phyloP scores from a whole-genome alignment of 257 asterid genomes.

The Jaltomata sinuosa region DNA sequence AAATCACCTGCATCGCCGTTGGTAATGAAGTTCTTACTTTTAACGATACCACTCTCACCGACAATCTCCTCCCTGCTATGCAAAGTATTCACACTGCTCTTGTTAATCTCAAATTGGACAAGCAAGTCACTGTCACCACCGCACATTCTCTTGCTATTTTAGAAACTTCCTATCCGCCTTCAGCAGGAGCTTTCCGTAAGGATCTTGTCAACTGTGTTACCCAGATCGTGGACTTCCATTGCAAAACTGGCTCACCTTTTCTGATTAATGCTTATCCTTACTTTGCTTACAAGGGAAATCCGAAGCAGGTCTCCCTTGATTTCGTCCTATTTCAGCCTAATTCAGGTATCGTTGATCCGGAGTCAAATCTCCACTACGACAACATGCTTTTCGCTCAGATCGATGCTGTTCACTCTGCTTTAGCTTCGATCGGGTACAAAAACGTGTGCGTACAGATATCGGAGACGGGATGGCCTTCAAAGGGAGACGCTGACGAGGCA shows the following conservation, averaged over 20 bases:
- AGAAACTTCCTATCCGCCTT: constrained; percentile 72
- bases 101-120: constrained; percentile 41
- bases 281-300: constrained; percentile 64
- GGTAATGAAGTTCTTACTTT: constrained; percentile 72
- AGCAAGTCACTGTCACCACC: constrained; percentile 58
- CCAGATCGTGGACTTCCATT: constrained; percentile 51
- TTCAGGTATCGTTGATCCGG: constrained; percentile 35
- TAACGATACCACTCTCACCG: constrained; percentile 47
- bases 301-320: constrained; percentile 53
- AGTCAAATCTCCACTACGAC: constrained; percentile 51
- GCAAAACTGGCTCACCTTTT: constrained; percentile 56
- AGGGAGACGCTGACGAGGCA: constrained; percentile 71
- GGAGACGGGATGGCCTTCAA: constrained; percentile 93
- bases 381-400: constrained; percentile 79
- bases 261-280: constrained; percentile 73
- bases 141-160: constrained; percentile 70
- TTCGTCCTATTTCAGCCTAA: constrained; percentile 53
- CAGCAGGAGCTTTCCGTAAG: constrained; percentile 55
- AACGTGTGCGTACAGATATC: constrained; percentile 73
- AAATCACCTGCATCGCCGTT: constrained; percentile 62
- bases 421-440: constrained; percentile 54
- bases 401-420: constrained; percentile 72
- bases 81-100: constrained; percentile 54
- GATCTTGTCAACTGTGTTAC: constrained; percentile 37
- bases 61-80: constrained; percentile 73